A percentile compares a stretch with the other conserved stretches of the same genome.
phyloP scores from a whole-genome alignment of 371 early-diverging fungal species.

The Thermomucor indicae-seudaticae region DNA sequence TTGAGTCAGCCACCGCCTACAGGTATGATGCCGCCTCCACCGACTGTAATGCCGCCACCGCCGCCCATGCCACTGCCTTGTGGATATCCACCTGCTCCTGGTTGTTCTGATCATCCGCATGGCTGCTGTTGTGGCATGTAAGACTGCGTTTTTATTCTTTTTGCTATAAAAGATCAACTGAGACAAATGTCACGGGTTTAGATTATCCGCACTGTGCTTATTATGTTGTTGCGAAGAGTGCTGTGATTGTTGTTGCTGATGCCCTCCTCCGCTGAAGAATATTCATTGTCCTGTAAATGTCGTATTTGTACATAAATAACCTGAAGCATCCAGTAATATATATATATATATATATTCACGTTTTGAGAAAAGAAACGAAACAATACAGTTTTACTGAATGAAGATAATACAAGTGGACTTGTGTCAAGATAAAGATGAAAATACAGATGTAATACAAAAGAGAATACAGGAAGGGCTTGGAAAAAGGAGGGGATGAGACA shows the following conservation, averaged over 20 bases:
- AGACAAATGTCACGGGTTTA: neutral
- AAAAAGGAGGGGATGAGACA: neutral
- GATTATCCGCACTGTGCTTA: neutral
- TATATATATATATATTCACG: neutral
- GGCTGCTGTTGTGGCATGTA: constrained; percentile 4
- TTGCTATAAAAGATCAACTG: neutral
- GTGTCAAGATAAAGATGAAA: neutral
- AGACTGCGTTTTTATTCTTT: neutral
- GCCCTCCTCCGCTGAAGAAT: neutral
- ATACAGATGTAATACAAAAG: neutral
- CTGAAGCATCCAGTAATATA: neutral
- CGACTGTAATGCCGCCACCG: no score
- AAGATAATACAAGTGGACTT: neutral
- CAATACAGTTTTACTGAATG: neutral
- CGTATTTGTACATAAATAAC: neutral
- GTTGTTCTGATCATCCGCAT: constrained; percentile 5
- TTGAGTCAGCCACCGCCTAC: no score
- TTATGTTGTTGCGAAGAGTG: constrained; percentile 3
- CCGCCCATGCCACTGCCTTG: no score
- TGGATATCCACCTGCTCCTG: no score
- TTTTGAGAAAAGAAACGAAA: neutral
- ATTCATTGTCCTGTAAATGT: neutral
- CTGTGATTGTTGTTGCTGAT: neutral
- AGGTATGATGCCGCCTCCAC: no score
- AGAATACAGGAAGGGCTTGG: neutral